phyloP scores from a whole-genome alignment of 2,329 filamentous ascomycete genomes.

The Clarireedia homoeocarpa region DNA sequence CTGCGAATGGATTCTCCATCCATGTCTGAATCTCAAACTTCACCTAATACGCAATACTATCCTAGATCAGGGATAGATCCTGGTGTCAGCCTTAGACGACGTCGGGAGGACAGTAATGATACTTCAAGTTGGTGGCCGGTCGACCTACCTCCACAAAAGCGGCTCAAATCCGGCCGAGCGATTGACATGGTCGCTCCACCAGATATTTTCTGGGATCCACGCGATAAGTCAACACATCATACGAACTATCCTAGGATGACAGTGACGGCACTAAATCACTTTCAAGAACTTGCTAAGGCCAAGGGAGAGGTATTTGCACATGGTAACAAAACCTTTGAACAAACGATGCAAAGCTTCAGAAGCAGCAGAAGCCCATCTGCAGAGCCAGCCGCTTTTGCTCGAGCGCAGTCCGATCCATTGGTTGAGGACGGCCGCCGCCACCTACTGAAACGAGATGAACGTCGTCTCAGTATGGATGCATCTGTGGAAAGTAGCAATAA shows the following conservation, averaged over 20 bases:
- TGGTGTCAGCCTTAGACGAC: constrained; percentile 25
- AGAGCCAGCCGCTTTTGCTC: constrained; percentile 15
- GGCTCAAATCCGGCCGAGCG: constrained; percentile 44
- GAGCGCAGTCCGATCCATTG: constrained; percentile 23
- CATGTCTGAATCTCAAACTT: constrained; percentile 14
- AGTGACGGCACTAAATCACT: constrained; percentile 48
- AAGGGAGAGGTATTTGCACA: constrained; percentile 47
- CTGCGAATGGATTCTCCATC: constrained; percentile 28
- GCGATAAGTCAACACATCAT: constrained; percentile 49
- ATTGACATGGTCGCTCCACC: constrained; percentile 51
- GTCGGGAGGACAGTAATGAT: constrained; percentile 22
- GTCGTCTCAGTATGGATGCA: constrained; percentile 16
- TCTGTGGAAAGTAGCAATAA: constrained; percentile 7
- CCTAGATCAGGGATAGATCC: neutral
- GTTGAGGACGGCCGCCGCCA: constrained; percentile 20
- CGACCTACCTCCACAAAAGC: constrained; percentile 38
- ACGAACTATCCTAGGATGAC: constrained; percentile 58
- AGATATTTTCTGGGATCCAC: constrained; percentile 47
- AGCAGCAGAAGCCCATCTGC: constrained; percentile 21
- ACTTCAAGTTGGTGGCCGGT: constrained; percentile 18
- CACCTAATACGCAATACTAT: constrained; percentile 3
- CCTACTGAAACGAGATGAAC: constrained; percentile 26
- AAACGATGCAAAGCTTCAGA: constrained; percentile 24
- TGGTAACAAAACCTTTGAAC: constrained; percentile 39
- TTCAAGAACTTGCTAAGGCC: constrained; percentile 42